Evolutionary conservation across 208 protist species (phyloP).

Genomic region (Herpetomonas muscarum): DNA sequence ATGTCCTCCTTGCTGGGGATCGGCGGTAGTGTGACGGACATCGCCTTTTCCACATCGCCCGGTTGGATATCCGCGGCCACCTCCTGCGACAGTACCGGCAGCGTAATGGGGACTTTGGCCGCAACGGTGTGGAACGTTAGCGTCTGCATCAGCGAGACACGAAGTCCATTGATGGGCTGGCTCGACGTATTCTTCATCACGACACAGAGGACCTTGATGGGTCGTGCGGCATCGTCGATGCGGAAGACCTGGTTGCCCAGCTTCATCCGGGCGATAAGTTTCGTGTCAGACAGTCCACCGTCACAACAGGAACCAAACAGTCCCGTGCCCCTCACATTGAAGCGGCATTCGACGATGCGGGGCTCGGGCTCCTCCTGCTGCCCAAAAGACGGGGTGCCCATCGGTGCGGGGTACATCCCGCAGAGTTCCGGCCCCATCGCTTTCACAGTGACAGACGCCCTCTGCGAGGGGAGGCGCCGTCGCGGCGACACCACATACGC

Average conservation of each 20-base stretch:
- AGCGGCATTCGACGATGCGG: no score
- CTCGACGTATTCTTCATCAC: slow-evolving; percentile 16
- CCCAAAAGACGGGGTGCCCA: no score
- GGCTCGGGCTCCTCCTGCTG: no score
- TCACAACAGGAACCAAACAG: no score
- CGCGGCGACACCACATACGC: slow-evolving; percentile 12
- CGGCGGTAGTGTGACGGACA: not conserved
- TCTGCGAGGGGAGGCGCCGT: slow-evolving; percentile 4
- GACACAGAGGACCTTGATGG: slow-evolving; percentile 2
- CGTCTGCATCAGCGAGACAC: slow-evolving; percentile 14
- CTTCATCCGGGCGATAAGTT: slow-evolving; percentile 7
- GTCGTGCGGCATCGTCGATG: slow-evolving; percentile 8
- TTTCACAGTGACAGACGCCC: slow-evolving; percentile 11
- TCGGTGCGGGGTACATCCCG: no score
- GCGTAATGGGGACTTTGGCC: slow-evolving; percentile 13
- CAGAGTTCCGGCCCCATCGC: slow-evolving; percentile 25
- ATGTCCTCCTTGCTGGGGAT: not conserved
- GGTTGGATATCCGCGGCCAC: not conserved
- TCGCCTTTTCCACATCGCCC: slow-evolving; percentile 1
- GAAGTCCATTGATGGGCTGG: slow-evolving; percentile 8
- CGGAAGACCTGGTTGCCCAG: not conserved
- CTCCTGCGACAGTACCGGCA: slow-evolving; percentile 3
- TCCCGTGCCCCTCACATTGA: no score
- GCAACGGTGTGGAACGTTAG: slow-evolving; percentile 17
- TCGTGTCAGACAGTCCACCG: no score